Percentiles rank a stretch among this genome's conserved stretches.
phyloP scores from a whole-genome alignment of 345 rosid genomes.

The Linum tenue region DNA sequence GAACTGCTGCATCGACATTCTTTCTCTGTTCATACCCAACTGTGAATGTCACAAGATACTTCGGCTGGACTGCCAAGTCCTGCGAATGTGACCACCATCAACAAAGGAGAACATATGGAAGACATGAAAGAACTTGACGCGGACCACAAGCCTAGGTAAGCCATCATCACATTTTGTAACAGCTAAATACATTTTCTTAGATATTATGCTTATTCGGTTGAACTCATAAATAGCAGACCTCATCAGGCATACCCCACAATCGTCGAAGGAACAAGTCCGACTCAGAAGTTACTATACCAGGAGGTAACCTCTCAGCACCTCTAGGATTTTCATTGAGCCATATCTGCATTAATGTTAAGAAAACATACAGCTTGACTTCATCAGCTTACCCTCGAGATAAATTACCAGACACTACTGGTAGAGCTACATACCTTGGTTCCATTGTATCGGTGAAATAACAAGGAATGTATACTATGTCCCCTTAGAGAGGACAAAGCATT shows the following conservation, averaged over 20 bases:
- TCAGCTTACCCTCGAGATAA: neutral
- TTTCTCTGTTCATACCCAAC: slow-evolving; percentile 74
- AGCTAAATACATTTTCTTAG: neutral
- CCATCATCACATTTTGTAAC: too few species aligned
- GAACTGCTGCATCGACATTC: slow-evolving; percentile 70
- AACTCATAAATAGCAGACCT: slow-evolving; percentile 37
- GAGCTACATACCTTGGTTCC: slow-evolving; percentile 43
- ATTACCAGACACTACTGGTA: slow-evolving; percentile 1
- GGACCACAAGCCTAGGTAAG: neutral
- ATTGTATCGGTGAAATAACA: slow-evolving; percentile 20
- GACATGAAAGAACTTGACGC: neutral
- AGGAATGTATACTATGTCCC: slow-evolving; percentile 25
- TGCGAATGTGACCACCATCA: slow-evolving; percentile 36
- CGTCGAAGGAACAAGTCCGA: slow-evolving; percentile 74
- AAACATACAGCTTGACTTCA: neutral
- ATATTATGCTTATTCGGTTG: neutral
- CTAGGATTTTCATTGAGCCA: slow-evolving; percentile 91
- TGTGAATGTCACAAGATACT: slow-evolving; percentile 83
- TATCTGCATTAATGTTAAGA: slow-evolving; percentile 38
- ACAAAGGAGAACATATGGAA: slow-evolving; percentile 8
- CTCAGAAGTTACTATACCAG: slow-evolving; percentile 60
- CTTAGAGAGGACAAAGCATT: slow-evolving; percentile 62
- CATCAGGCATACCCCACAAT: slow-evolving; percentile 72
- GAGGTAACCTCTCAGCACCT: slow-evolving; percentile 89
- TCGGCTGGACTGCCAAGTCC: slow-evolving; percentile 55